phyloP scores from a whole-genome alignment of 441 rosid species.

The Croton laevigatus region DNA sequence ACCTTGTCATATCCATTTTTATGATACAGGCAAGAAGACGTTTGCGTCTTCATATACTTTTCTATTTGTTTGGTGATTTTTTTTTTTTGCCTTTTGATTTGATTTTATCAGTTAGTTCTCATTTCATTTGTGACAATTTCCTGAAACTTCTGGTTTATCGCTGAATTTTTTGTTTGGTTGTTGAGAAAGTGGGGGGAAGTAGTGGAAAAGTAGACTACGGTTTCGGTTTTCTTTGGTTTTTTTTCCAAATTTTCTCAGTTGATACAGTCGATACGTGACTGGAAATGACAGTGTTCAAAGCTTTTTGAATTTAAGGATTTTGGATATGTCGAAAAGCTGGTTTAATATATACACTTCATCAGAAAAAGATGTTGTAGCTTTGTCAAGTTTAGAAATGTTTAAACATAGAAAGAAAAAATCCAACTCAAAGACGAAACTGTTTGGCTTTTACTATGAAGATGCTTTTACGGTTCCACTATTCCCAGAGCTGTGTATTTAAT shows the following conservation, averaged over 20 bases:
- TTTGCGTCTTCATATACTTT: neutral
- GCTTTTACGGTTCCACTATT: neutral
- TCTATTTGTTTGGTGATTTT: neutral
- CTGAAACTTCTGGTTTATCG: neutral
- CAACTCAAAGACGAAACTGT: neutral
- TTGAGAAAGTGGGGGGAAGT: slow-evolving; percentile 3
- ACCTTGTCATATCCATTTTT: slow-evolving; percentile 27
- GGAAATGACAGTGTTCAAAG: neutral
- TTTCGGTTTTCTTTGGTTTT: neutral
- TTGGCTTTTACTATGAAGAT: neutral
- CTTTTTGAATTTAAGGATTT: neutral
- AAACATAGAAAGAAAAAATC: neutral
- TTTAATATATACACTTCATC: too few relatives aligned
- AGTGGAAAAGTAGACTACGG: neutral
- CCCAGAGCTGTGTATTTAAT: neutral
- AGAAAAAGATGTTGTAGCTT: neutral
- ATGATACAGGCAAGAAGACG: slow-evolving; percentile 36
- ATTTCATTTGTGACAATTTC: neutral
- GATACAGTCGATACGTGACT: neutral
- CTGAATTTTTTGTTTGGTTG: slow-evolving; percentile 5
- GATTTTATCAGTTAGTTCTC: neutral
- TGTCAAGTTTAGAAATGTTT: neutral
- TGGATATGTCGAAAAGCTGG: too few relatives aligned
- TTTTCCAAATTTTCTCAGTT: neutral
- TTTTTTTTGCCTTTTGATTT: neutral